Percentiles rank a stretch among this genome's conserved stretches.
These are phyloP conservation scores for Fraxinus anomala DNA, from an alignment of 257 asterid genomes.

Conservation along the genomic window DNA sequence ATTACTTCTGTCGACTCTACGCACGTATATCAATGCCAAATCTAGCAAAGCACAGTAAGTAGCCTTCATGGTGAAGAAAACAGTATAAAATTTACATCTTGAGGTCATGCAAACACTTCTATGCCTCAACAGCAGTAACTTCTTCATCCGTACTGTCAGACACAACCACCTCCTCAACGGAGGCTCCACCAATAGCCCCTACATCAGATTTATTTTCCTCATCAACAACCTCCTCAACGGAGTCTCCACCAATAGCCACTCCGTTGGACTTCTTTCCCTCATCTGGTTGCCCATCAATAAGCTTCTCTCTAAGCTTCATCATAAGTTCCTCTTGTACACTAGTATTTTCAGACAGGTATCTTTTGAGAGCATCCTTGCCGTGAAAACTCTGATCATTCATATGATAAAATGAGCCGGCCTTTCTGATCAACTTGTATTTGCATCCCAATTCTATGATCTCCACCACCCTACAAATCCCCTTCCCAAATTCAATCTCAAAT, in stretches of 20 bases:
- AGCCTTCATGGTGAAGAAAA: slow-evolving; percentile 7
- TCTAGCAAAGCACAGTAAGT: slow-evolving; percentile 3
- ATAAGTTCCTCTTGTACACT: slow-evolving; percentile 57
- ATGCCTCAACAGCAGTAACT: slow-evolving; percentile 63
- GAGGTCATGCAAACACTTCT: slow-evolving; percentile 10
- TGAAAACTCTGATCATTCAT: slow-evolving; percentile 41
- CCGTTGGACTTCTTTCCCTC: slow-evolving; percentile 35
- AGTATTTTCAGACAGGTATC: slow-evolving; percentile 47
- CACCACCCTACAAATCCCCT: slow-evolving; percentile 69
- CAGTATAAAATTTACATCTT: slow-evolving; percentile 1
- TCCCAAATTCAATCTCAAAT: slow-evolving; percentile 88
- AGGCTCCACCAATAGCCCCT: slow-evolving; percentile 33
- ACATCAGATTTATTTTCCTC: slow-evolving; percentile 36
- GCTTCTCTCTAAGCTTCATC: slow-evolving; percentile 66
- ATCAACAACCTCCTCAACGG: slow-evolving; percentile 41
- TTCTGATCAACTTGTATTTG: slow-evolving; percentile 66
- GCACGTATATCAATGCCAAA: slow-evolving; percentile 4
- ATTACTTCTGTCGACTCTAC: slow-evolving; percentile 5
- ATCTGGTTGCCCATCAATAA: slow-evolving; percentile 37
- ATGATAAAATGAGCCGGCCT: slow-evolving; percentile 36
- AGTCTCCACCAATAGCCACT: slow-evolving; percentile 33
- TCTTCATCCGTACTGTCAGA: slow-evolving; percentile 67
- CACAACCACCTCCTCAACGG: slow-evolving; percentile 45
- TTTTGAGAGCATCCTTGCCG: slow-evolving; percentile 71
- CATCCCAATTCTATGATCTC: slow-evolving; percentile 79